Conservation (phyloP, 768 basidiomycete genomes). For the Kwoniella sp. region DNA sequence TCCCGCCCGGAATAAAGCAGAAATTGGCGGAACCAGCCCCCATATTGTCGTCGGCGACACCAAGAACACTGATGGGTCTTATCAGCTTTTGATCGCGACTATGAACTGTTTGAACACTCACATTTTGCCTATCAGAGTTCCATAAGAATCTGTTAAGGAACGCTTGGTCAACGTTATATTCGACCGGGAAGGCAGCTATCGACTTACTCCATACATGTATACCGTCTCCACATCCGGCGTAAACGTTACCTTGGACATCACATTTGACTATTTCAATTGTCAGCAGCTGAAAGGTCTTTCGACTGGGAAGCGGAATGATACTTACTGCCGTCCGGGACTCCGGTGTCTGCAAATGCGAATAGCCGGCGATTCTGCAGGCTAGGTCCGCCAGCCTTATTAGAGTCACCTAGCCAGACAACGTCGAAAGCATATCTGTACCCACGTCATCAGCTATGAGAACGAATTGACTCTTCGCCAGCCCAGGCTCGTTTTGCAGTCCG, state of each 20-base stretch:
- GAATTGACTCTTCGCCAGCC: too few relatives aligned
- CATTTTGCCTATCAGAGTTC: conserved; percentile 28
- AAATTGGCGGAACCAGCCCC: conserved; percentile 33
- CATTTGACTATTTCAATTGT: conserved; percentile 28
- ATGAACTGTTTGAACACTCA: neutral
- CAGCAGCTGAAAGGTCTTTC: neutral
- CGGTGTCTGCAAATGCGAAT: conserved; percentile 34
- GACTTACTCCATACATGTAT: conserved; percentile 34
- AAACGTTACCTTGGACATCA: conserved; percentile 28
- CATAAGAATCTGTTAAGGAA: conserved; percentile 10
- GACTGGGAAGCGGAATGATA: neutral
- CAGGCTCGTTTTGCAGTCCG: neutral
- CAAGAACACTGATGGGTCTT: conserved; percentile 4
- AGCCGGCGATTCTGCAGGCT: conserved; percentile 21
- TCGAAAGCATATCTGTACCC: conserved; percentile 29
- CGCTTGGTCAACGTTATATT: neutral
- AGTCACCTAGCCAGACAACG: conserved; percentile 18
- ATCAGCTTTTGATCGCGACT: neutral
- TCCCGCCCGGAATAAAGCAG: conserved; percentile 38
- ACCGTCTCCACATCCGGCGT: conserved; percentile 36
- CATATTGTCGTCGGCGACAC: conserved; percentile 13
- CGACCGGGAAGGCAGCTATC: neutral
- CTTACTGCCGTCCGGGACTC: conserved; percentile 39
- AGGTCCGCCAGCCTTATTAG: conserved; percentile 11
- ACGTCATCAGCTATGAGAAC: neutral